Evolutionary conservation across 139 green algal genomes (phyloP), one percentile per base, ranked within the genome.

Genomic region (Chlorella sp.): DNA sequence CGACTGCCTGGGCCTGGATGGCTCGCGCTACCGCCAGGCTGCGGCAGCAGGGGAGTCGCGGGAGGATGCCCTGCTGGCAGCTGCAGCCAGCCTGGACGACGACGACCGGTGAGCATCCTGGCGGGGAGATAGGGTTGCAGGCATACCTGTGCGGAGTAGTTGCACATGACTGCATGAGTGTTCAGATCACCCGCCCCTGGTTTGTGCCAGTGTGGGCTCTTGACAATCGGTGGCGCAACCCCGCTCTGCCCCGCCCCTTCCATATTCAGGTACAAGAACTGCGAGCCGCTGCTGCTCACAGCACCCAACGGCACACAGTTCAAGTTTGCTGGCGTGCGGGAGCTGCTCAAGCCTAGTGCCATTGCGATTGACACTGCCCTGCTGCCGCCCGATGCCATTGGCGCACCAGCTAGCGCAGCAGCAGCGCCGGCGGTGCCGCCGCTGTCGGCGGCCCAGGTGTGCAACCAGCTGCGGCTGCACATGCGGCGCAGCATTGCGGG

Each of bases 1-100:
- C 7, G 93, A 98, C 47, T 98, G 95, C 91, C 91, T 99, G 57
- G 97, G 97, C 21, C 89, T 99, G 76, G 97, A 99, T 85, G 74
- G 94, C 11, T 86, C 91, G 25, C 91, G 92, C 41, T 98, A 95
- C 34, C 78, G 79, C 4, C 25, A 74, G 39, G 62, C 57, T 25
- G 84, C 72, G 0, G 71, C 70, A 4, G 80, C 80, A 26, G 83
- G 83, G 3, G 80, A 82, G 36, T 70, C 72, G 30, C 81, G 88
- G 21, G 87, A 95, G 80, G 92, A 91, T n/a, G 86, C 88, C n/a
- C 84, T 90, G 78, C 76, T 92, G 63, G 86, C 76, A 18, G 67
- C 34, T 47, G 90, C 74, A 78, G 88, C 87, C 25, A 89, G 55
- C n/a, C 84, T 96, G 75, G 94, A 97, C 71, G 89, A 95, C 64